Evolutionary conservation across 371 early-diverging fungal species (phyloP), one percentile per base, ranked within the genome.

Genomic region (Sporodiniella umbellata): DNA sequence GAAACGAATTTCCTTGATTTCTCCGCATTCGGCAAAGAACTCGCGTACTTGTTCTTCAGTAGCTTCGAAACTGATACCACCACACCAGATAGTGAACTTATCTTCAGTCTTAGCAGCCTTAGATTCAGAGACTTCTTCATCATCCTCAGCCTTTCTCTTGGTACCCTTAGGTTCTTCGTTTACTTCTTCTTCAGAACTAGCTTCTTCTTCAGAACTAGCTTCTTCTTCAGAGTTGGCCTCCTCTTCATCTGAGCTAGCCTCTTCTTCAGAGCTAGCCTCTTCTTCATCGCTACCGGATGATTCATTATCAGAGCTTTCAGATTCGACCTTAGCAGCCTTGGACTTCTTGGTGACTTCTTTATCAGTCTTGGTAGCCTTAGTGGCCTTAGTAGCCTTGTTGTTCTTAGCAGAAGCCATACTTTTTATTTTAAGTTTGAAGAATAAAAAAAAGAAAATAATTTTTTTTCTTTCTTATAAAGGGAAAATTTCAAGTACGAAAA

Each of bases 51-150:
- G 56, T 48, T 86, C 84, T 51, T 78, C 80, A 56, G 77, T 77
- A 52, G 76, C 72, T 56, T 81, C 79, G 68, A 69, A 86, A 45
- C 81, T 75, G 21, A 86, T 61, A 67, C 81, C 79, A 52, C 88
- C 87, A 39, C 84, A 76, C 53, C 82, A 86, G 54, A 81, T 66
- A 37, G 82, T 78, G 51, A 33, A 39, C 12, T 24, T 19, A 26
- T 46, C 45, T 40, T 73, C 67, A 31, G 66, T 60, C 75, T 85
- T 82, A 51, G 81, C 79, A 60, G 77, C 80, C 51, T 68, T 60
- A 42, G 62, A 54, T 39, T 61, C 61, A 57, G 58, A 56, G 14
- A 45, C 54, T 44, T 66, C 67, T 38, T 60, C 64, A 8, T 35
- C 53, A 17, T 53, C 43, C 21, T 62, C 64, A 37, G 72, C 65